Conservation (phyloP, 129 eudicot genomes). For the Saussurea involucrata region DNA sequence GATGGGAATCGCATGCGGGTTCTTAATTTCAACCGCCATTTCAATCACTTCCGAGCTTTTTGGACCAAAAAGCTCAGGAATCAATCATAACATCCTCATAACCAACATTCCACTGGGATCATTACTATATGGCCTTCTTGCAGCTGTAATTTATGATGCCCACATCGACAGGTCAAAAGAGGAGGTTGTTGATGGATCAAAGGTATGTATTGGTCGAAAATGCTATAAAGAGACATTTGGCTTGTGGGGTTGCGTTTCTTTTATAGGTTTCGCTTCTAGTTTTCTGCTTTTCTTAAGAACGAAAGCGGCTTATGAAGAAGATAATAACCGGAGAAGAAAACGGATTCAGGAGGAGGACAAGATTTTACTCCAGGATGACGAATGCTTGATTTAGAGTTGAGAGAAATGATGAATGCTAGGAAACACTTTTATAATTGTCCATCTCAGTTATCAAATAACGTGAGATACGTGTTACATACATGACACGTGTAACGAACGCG, state of each 20-base stretch:
- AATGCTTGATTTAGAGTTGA: neutral
- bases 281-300: constrained; percentile 54
- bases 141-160: constrained; percentile 52
- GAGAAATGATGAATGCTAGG: neutral
- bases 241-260: constrained; percentile 51
- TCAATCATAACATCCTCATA: constrained; percentile 71
- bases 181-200: constrained; percentile 24
- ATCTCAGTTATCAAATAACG: neutral
- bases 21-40: constrained; percentile 62
- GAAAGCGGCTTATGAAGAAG: constrained; percentile 39
- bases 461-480: too few species aligned
- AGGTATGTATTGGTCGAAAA: constrained; percentile 58
- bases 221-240: constrained; percentile 55
- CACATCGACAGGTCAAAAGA: constrained; percentile 27
- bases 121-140: constrained; percentile 52
- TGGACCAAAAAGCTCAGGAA: constrained; percentile 61
- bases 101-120: constrained; percentile 81
- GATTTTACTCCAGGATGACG: neutral
- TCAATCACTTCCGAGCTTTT: constrained; percentile 77
- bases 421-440: too few species aligned
- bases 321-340: constrained; percentile 18
- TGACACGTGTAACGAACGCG: too few species aligned
- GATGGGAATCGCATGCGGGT: constrained; percentile 67
- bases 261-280: constrained; percentile 59
- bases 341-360: neutral